These are phyloP conservation scores for Plantago elongata DNA, from an alignment of 257 asterid species.

Conservation along the genomic window DNA sequence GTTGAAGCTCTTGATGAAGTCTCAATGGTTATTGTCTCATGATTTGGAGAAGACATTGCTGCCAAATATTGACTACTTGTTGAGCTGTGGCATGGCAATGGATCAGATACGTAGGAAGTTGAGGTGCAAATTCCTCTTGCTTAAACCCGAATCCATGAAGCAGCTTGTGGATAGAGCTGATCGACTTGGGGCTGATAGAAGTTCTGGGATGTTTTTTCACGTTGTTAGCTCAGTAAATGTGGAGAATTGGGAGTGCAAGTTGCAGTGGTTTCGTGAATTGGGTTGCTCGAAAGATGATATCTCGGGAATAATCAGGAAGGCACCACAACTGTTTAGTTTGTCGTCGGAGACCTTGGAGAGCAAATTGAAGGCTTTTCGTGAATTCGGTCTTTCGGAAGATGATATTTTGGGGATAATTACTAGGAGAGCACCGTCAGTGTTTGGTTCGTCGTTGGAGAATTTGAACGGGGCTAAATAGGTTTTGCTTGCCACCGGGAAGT, in stretches of 20 bases:
- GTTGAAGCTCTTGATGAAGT: conserved; percentile 5
- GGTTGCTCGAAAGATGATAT: too few species aligned
- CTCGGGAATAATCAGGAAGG: too few species aligned
- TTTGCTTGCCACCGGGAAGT: neutral
- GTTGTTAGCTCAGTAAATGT: neutral
- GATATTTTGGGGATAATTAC: neutral
- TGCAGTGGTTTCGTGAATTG: too few species aligned
- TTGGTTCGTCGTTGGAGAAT: neutral
- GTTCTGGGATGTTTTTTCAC: neutral
- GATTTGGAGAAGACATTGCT: neutral
- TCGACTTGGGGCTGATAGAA: neutral
- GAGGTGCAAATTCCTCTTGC: neutral
- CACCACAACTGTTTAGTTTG: neutral
- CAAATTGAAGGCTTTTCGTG: conserved; percentile 4
- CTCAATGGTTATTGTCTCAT: neutral
- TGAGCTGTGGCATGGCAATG: neutral
- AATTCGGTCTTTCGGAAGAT: conserved; percentile 2
- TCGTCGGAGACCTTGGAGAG: neutral
- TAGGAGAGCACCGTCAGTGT: neutral
- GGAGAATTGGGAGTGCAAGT: conserved; percentile 6
- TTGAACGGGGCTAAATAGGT: neutral
- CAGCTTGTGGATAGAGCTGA: neutral
- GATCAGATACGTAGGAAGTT: neutral
- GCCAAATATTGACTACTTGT: conserved; percentile 6
- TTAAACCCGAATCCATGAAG: too few species aligned